Conservation (phyloP, 345 rosid species). For the Litchi chinensis region DNA sequence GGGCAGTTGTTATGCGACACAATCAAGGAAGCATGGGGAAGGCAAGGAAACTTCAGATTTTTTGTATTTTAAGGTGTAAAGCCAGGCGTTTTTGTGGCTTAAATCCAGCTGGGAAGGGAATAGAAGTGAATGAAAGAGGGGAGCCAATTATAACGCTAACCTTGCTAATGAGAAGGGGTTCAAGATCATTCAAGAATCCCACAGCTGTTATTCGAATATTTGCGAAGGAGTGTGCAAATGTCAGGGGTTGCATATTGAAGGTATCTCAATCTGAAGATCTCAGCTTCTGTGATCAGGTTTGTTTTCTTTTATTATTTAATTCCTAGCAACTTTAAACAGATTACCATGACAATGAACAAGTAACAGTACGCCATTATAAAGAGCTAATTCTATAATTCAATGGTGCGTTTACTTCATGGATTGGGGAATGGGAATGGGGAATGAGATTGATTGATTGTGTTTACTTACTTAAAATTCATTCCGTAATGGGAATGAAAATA, state of each 20-base stretch:
- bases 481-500: no score
- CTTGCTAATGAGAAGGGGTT: slow-evolving; percentile 41
- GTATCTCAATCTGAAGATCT: slow-evolving; percentile 45
- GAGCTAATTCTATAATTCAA: no score
- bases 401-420: no score
- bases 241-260: slow-evolving; percentile 37
- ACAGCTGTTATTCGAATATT: slow-evolving; percentile 29
- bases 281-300: slow-evolving; percentile 49
- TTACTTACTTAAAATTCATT: no score
- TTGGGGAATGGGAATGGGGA: no score
- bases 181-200: slow-evolving; percentile 51
- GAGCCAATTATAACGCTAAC: slow-evolving; percentile 37
- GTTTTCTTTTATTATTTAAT: background rate
- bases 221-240: slow-evolving; percentile 34
- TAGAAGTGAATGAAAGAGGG: slow-evolving; percentile 27
- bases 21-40: slow-evolving; percentile 41
- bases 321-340: background rate
- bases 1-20: slow-evolving; percentile 48
- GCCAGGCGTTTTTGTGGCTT: slow-evolving; percentile 41
- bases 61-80: slow-evolving; percentile 34
- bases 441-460: no score
- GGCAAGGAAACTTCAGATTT: slow-evolving; percentile 39
- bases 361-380: background rate
- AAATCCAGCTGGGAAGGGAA: slow-evolving; percentile 20
- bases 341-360: no score